These are phyloP conservation scores for Malassezia caprae DNA, from an alignment of 1,284 basidiomycete species.

Conservation along the genomic window DNA sequence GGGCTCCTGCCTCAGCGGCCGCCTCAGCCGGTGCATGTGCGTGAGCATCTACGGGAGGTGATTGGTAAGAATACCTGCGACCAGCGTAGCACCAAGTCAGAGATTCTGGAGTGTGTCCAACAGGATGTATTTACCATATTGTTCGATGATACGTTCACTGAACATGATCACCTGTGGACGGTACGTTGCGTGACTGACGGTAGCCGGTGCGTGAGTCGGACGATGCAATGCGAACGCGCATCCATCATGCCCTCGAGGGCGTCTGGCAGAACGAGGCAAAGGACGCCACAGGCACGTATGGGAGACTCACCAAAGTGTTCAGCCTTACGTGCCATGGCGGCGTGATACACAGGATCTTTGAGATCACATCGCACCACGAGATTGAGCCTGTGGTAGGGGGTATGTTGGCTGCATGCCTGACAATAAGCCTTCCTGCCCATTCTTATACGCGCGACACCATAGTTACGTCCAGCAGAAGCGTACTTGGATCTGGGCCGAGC, in stretches of 20 bases:
- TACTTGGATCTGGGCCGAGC: constrained; percentile 8
- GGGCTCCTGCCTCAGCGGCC: background rate
- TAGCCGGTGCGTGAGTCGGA: constrained; percentile 10
- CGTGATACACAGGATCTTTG: constrained; percentile 11
- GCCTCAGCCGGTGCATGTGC: background rate
- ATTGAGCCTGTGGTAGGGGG: background rate
- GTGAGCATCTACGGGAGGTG: constrained; percentile 4
- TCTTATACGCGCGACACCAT: background rate
- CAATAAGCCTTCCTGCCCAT: background rate
- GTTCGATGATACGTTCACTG: background rate
- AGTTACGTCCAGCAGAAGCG: constrained; percentile 1
- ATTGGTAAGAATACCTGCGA: constrained; percentile 12
- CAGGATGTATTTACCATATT: background rate
- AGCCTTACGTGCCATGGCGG: constrained; percentile 12
- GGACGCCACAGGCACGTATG: background rate
- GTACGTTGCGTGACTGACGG: background rate
- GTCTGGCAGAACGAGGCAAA: constrained; percentile 2
- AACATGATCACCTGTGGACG: constrained; percentile 10
- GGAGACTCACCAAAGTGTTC: background rate
- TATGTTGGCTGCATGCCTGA: background rate
- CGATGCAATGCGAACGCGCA: constrained; percentile 8
- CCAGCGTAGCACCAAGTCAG: background rate
- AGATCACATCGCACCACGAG: background rate
- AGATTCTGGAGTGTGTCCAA: background rate
- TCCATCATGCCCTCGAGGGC: background rate